These are phyloP conservation scores for Dothideomycetes sp. DNA, from an alignment of 2,329 filamentous ascomycete species.

Conservation along the genomic window DNA sequence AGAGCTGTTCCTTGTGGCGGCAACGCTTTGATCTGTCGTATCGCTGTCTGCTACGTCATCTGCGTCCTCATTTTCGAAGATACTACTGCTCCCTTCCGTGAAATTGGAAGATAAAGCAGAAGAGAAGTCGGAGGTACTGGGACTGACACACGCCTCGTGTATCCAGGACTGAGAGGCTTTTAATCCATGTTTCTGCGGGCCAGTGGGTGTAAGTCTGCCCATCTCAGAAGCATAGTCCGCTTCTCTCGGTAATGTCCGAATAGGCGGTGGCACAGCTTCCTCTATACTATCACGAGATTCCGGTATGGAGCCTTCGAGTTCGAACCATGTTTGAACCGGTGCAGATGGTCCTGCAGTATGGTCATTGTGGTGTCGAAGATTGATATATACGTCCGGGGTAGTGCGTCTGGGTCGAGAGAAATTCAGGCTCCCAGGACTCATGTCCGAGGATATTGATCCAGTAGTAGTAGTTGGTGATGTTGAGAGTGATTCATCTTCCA, in stretches of 20 bases:
- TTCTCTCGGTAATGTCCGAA: background rate
- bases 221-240: no score
- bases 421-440: slow-evolving; percentile 14
- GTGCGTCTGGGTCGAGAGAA: slow-evolving; percentile 15
- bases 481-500: no score
- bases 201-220: no score
- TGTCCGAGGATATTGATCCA: no score
- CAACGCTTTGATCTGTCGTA: background rate
- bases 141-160: background rate
- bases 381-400: background rate
- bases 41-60: slow-evolving; percentile 9
- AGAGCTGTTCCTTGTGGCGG: slow-evolving; percentile 4
- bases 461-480: no score
- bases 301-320: no score
- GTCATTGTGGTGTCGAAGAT: no score
- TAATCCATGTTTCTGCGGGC: no score
- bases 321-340: no score
- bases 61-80: slow-evolving; percentile 3
- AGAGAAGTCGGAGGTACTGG: background rate
- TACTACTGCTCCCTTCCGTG: background rate
- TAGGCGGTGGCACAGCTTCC: slow-evolving; percentile 2
- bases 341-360: no score
- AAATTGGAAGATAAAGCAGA: background rate
- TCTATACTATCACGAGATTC: slow-evolving; percentile 3
- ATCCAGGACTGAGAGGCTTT: background rate